Conservation (phyloP, 371 early-diverging fungal genomes). For the Mortierella sp. region DNA sequence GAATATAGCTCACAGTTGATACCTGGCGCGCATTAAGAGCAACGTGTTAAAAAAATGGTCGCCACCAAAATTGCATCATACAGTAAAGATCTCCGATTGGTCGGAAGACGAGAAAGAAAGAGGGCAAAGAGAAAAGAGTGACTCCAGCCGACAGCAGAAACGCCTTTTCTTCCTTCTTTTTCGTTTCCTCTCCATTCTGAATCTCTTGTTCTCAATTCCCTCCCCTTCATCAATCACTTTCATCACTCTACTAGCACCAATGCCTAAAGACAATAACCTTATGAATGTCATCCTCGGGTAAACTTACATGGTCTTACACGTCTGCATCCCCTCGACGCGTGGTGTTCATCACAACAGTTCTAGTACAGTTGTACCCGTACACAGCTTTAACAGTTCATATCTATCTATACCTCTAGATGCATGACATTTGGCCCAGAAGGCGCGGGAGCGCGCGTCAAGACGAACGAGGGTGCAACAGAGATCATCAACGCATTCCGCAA, state of each 20-base stretch:
- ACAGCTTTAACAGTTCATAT: not conserved
- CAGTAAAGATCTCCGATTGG: too few species aligned
- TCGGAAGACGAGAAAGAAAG: too few species aligned
- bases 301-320: not conserved
- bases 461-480: slow-evolving; percentile 28
- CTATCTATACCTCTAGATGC: slow-evolving; percentile 18
- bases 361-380: too few species aligned
- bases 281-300: slow-evolving; percentile 53
- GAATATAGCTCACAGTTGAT: too few species aligned
- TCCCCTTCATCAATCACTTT: not conserved
- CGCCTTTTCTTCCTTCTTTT: too few species aligned
- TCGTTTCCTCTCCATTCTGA: not conserved
- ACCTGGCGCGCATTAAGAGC: too few species aligned
- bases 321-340: not conserved
- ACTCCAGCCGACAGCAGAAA: too few species aligned
- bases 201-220: not conserved
- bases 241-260: not conserved
- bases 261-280: slow-evolving; percentile 14
- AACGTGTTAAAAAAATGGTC: too few species aligned
- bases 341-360: not conserved
- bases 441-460: slow-evolving; percentile 51
- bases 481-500: slow-evolving; percentile 40
- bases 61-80: too few species aligned
- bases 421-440: slow-evolving; percentile 52
- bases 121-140: too few species aligned